A percentile compares a stretch with the other conserved stretches of the same genome.
phyloP scores from a whole-genome alignment of 2,329 filamentous ascomycete species.

The Rasamsonia emersonii region DNA sequence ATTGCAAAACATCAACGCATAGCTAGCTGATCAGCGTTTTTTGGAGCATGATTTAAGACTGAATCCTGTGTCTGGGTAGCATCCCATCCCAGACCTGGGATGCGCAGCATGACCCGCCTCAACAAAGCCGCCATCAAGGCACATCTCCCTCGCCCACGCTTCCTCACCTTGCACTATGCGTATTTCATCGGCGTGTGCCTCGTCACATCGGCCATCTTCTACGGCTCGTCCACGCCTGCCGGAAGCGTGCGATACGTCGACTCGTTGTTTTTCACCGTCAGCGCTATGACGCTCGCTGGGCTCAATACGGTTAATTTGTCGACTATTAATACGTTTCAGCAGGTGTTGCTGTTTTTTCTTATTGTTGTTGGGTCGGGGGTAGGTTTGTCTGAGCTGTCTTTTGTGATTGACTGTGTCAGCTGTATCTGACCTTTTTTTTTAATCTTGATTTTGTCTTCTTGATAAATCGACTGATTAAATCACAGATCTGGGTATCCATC shows the following conservation, averaged over 20 bases:
- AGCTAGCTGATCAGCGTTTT: too few relatives aligned
- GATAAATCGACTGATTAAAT: too few relatives aligned
- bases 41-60: too few relatives aligned
- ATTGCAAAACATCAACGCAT: too few relatives aligned
- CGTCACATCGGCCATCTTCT: conserved; percentile 39
- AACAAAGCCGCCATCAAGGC: background rate
- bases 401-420: too few relatives aligned
- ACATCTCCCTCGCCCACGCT: conserved; percentile 13
- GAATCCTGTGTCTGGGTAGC: too few relatives aligned
- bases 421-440: background rate
- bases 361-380: conserved; percentile 38
- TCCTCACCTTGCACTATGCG: conserved; percentile 40
- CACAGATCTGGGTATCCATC: conserved; percentile 35
- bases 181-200: conserved; percentile 40
- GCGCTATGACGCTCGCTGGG: conserved; percentile 42
- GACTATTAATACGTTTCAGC: conserved; percentile 40
- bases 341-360: conserved; percentile 38
- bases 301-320: conserved; percentile 42
- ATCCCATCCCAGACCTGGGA: too few relatives aligned
- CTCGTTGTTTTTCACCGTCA: conserved; percentile 37
- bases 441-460: too few relatives aligned
- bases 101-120: too few relatives aligned
- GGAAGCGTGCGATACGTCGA: conserved; percentile 37
- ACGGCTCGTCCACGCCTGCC: conserved; percentile 37
- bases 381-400: too few relatives aligned